Percentiles rank a stretch among this genome's conserved stretches.
These are phyloP conservation scores for Sabuloglossum arenarium DNA, from an alignment of 495 filamentous ascomycete genomes.

Conservation along the genomic window DNA sequence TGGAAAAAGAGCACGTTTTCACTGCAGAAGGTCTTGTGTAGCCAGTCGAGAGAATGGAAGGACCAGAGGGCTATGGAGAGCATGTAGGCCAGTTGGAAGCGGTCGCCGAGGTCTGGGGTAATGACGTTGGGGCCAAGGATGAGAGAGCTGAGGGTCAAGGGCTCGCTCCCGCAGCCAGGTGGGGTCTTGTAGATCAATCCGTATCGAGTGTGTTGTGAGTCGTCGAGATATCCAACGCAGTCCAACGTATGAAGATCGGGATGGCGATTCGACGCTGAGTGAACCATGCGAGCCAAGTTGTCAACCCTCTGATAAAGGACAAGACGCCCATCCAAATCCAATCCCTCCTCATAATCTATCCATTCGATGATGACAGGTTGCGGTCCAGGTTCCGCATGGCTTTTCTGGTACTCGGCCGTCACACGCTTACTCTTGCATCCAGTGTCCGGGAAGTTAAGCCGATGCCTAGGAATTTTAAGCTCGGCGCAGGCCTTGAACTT, in stretches of 20 bases:
- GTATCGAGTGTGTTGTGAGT: conserved; percentile 12
- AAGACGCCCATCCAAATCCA: conserved; percentile 14
- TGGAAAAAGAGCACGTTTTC: conserved; percentile 19
- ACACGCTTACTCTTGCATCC: conserved; percentile 7
- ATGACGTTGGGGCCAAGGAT: conserved; percentile 12
- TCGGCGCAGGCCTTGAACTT: conserved; percentile 15
- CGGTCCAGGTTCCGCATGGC: neutral
- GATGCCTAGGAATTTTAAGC: conserved; percentile 11
- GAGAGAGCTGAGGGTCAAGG: conserved; percentile 10
- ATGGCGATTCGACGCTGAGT: conserved; percentile 16
- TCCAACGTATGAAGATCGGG: conserved; percentile 19
- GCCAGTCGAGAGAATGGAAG: conserved; percentile 20
- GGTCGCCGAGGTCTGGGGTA: conserved; percentile 18
- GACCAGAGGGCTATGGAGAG: conserved; percentile 18
- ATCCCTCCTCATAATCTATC: conserved; percentile 16
- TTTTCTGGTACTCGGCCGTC: conserved; percentile 9
- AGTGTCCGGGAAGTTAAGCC: conserved; percentile 6
- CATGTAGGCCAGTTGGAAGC: conserved; percentile 14
- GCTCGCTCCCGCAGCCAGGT: conserved; percentile 2
- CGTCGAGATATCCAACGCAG: conserved; percentile 20
- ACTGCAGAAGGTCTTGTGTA: conserved; percentile 18
- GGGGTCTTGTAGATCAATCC: conserved; percentile 14
- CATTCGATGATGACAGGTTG: conserved; percentile 18
- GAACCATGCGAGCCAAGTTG: conserved; percentile 19
- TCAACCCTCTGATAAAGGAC: conserved; percentile 17